A percentile compares a stretch with the other conserved stretches of the same genome.
Conservation (phyloP, 2,329 filamentous ascomycete genomes). For the Fusarium xylarioides region DNA sequence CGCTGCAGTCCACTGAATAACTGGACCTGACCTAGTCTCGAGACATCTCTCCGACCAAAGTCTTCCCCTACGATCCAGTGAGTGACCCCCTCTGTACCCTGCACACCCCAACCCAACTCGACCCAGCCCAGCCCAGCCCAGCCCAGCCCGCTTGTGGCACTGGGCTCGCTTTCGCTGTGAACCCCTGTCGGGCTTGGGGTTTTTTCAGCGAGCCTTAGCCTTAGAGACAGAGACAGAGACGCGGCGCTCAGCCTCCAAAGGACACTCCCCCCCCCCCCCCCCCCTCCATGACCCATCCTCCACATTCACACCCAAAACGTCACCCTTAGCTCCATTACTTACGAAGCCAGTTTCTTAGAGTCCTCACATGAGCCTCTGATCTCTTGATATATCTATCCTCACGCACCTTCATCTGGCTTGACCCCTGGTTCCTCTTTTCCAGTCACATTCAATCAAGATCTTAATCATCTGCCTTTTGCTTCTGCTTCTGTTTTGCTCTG, state of each 20-base stretch:
- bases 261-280: constrained; percentile 14
- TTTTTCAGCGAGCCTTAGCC: not conserved
- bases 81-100: constrained; percentile 15
- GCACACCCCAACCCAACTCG: not conserved
- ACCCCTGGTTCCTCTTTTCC: constrained; percentile 32
- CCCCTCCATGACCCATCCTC: not conserved
- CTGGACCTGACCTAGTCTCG: constrained; percentile 29
- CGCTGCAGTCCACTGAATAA: not conserved
- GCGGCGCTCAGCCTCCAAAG: constrained; percentile 53
- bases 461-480: constrained; percentile 26
- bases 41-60: constrained; percentile 31
- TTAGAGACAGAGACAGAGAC: not conserved
- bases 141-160: constrained; percentile 35
- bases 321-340: constrained; percentile 46
- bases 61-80: constrained; percentile 14
- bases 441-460: constrained; percentile 29
- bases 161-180: constrained; percentile 4
- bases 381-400: constrained; percentile 45
- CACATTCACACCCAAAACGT: constrained; percentile 48
- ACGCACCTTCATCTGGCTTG: constrained; percentile 26
- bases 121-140: not conserved
- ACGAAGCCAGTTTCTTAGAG: constrained; percentile 46
- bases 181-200: constrained; percentile 15
- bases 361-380: constrained; percentile 46
- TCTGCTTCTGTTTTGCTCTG: not conserved